Conservation (phyloP, 306 rosid genomes). For the Begonia peltatifolia region DNA sequence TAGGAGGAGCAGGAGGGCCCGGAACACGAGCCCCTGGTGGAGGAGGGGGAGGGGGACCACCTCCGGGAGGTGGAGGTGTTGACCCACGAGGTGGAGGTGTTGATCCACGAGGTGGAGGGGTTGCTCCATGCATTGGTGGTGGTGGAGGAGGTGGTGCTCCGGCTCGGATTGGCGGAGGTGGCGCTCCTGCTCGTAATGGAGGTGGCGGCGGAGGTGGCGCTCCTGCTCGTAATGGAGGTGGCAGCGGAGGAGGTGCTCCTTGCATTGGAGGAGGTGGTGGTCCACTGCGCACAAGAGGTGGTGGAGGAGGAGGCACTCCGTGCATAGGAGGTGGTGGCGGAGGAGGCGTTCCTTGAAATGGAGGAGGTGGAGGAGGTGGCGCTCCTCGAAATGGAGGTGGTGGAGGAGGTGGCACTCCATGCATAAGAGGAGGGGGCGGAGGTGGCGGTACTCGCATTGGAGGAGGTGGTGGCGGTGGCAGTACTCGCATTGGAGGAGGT, state of each 20-base stretch:
- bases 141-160: conserved; percentile 8
- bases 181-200: conserved; percentile 14
- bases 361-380: conserved; percentile 19
- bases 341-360: conserved; percentile 10
- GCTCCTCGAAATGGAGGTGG: conserved; percentile 7
- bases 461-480: conserved; percentile 18
- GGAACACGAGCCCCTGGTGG: conserved; percentile 20
- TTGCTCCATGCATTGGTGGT: conserved; percentile 17
- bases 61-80: conserved; percentile 22
- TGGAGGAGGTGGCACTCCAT: conserved; percentile 17
- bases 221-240: conserved; percentile 19
- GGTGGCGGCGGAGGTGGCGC: conserved; percentile 16
- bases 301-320: conserved; percentile 5
- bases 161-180: background rate
- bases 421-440: conserved; percentile 14
- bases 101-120: conserved; percentile 24
- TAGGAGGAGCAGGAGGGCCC: conserved; percentile 44
- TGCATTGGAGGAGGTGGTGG: conserved; percentile 18
- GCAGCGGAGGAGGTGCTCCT: conserved; percentile 14
- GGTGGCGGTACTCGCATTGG: conserved; percentile 8
- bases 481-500: background rate
- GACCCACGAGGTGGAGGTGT: conserved; percentile 26
- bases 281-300: conserved; percentile 14
- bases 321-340: conserved; percentile 21
- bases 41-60: conserved; percentile 30